Evolutionary conservation across 225 moss, liverwort and hornwort species (phyloP).

Genomic region (Bryoerythrophyllum caledonicum): DNA sequence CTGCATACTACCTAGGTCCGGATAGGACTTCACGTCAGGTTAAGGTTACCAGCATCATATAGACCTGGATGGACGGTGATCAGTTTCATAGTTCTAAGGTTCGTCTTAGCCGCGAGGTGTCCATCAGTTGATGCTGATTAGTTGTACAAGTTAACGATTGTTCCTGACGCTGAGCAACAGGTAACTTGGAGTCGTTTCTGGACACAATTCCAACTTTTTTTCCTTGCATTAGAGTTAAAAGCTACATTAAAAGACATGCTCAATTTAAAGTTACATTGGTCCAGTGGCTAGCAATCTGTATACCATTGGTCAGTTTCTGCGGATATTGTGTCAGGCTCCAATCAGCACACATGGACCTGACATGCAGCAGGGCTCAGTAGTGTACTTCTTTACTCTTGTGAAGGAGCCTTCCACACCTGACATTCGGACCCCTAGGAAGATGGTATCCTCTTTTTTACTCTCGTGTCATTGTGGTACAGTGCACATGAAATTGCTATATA

Average conservation of each 20-base stretch:
- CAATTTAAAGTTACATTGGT: slow-evolving; percentile 24
- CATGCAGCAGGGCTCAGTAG: slow-evolving; percentile 57
- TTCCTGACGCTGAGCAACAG: not conserved
- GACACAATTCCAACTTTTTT: slow-evolving; percentile 9
- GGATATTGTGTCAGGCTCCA: slow-evolving; percentile 68
- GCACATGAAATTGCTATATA: slow-evolving; percentile 30
- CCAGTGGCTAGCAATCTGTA: slow-evolving; percentile 31
- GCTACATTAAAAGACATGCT: too few species aligned
- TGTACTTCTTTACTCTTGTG: slow-evolving; percentile 58
- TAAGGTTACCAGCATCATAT: slow-evolving; percentile 6
- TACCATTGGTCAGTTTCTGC: slow-evolving; percentile 50
- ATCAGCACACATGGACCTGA: slow-evolving; percentile 66
- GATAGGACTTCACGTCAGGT: slow-evolving; percentile 10
- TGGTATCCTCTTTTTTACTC: slow-evolving; percentile 40
- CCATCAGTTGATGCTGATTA: not conserved
- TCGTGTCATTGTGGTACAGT: slow-evolving; percentile 27
- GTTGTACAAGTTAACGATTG: slow-evolving; percentile 2
- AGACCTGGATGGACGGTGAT: slow-evolving; percentile 25
- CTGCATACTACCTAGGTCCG: slow-evolving; percentile 8
- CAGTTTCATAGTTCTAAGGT: slow-evolving; percentile 3
- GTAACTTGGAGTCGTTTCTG: not conserved
- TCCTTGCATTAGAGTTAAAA: slow-evolving; percentile 6
- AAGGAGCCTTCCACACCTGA: slow-evolving; percentile 49
- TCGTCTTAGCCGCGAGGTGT: slow-evolving; percentile 5
- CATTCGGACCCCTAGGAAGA: slow-evolving; percentile 46